Percentiles rank a stretch among this genome's conserved stretches.
phyloP scores from a whole-genome alignment of 257 asterid genomes.

The Mentha longifolia region DNA sequence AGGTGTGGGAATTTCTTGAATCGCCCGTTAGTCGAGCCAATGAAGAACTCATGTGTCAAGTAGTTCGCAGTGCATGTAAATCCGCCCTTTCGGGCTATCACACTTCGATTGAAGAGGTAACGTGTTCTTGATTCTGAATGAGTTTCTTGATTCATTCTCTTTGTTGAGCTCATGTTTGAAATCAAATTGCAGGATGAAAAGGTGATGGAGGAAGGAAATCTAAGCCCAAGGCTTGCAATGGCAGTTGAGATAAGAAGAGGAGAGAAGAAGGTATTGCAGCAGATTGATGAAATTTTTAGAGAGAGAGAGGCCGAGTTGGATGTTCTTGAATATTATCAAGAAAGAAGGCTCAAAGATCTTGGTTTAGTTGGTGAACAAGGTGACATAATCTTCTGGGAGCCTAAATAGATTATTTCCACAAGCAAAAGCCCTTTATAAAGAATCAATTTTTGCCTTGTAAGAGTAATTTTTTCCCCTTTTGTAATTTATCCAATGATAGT shows the following conservation, averaged over 20 bases:
- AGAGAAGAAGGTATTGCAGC: conserved; percentile 88
- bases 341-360: conserved; percentile 89
- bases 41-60: conserved; percentile 85
- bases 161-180: background rate
- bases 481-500: background rate
- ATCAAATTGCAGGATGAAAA: conserved; percentile 70
- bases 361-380: conserved; percentile 98
- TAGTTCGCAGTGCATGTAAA: conserved; percentile 66
- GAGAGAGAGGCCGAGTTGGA: conserved; percentile 79
- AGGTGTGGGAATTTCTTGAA: conserved; percentile 78
- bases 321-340: conserved; percentile 83
- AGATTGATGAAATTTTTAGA: conserved; percentile 63
- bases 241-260: conserved; percentile 82
- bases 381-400: conserved; percentile 96
- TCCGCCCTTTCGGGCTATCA: conserved; percentile 79
- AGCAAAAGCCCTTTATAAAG: background rate
- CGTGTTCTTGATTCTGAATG: background rate
- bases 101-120: conserved; percentile 91
- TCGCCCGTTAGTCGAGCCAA: conserved; percentile 81
- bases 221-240: conserved; percentile 65
- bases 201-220: conserved; percentile 65
- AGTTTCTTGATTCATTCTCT: background rate
- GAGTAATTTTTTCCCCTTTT: conserved; percentile 12
- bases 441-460: background rate
- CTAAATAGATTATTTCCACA: conserved; percentile 43